Evolutionary conservation across 2,329 filamentous ascomycete genomes (phyloP).

Genomic region (Colletotrichum trifolii): DNA sequence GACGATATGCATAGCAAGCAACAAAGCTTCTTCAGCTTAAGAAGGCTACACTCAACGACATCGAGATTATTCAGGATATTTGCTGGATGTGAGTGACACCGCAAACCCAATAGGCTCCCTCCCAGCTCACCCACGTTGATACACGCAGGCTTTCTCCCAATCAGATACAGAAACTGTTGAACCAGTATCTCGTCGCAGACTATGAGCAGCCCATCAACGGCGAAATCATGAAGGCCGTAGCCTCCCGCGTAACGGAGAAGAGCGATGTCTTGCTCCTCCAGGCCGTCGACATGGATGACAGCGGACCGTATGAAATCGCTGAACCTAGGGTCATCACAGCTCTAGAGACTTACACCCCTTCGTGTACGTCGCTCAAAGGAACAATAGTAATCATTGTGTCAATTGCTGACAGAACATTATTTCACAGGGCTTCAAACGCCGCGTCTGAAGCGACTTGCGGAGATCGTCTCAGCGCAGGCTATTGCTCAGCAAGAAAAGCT

Average conservation of each 20-base stretch:
- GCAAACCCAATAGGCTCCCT: background rate
- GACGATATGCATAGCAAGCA: constrained; percentile 74
- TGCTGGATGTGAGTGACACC: constrained; percentile 90
- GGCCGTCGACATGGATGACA: constrained; percentile 99
- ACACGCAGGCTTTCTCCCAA: constrained; percentile 86
- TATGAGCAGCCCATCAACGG: constrained; percentile 99
- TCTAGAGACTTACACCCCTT: constrained; percentile 96
- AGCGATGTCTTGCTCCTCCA: constrained; percentile 93
- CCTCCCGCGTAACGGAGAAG: constrained; percentile 97
- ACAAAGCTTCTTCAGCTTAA: constrained; percentile 98
- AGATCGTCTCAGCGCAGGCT: constrained; percentile 96
- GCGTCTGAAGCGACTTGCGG: constrained; percentile 92
- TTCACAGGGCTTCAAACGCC: constrained; percentile 90
- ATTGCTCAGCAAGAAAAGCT: constrained; percentile 94
- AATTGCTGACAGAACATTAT: constrained; percentile 43
- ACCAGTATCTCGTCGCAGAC: constrained; percentile 98
- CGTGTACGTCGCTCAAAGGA: constrained; percentile 73
- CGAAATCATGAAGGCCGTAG: constrained; percentile 99
- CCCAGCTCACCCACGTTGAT: background rate
- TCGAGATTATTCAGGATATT: constrained; percentile 99
- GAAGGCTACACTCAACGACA: constrained; percentile 98
- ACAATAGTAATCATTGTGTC: constrained; percentile 5
- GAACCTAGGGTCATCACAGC: constrained; percentile 96
- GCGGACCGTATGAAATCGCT: constrained; percentile 97
- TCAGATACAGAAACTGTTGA: constrained; percentile 98